Percentiles rank a stretch among this genome's conserved stretches.
These are phyloP conservation scores for Suillus clintonianus DNA, from an alignment of 768 basidiomycete genomes.

Conservation along the genomic window DNA sequence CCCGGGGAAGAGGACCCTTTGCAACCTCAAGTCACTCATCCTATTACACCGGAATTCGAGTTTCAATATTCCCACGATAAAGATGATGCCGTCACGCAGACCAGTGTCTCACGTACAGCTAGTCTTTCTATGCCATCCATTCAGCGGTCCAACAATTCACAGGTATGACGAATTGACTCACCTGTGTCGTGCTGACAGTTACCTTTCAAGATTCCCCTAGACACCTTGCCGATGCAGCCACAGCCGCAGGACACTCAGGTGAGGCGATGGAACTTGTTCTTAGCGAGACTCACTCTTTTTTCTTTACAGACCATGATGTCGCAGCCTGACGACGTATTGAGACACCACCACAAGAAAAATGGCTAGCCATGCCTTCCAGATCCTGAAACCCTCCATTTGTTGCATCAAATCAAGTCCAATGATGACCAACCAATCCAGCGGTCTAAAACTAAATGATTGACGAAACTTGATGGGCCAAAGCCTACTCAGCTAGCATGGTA, in stretches of 20 bases:
- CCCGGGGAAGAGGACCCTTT: neutral
- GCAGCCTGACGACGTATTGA: neutral
- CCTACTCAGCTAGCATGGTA: no score
- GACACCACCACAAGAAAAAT: neutral
- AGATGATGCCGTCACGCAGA: neutral
- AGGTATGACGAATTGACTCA: neutral
- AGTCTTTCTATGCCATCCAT: neutral
- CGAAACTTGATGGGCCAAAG: no score
- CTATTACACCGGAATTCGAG: neutral
- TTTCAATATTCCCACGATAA: neutral
- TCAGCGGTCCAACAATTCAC: neutral
- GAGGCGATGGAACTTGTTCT: neutral
- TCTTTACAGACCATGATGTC: neutral
- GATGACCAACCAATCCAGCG: neutral
- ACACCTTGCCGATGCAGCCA: neutral
- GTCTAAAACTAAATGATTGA: no score
- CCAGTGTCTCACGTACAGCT: neutral
- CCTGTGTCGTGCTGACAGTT: neutral
- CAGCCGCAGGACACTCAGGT: neutral
- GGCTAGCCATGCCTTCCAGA: neutral
- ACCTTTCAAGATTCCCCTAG: neutral
- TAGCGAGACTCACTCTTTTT: neutral
- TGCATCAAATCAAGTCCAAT: neutral
- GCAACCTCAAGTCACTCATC: neutral
- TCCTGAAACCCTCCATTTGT: neutral